Evolutionary conservation across 148 eudicot species (phyloP).

Genomic region (Spergularia bocconei): DNA sequence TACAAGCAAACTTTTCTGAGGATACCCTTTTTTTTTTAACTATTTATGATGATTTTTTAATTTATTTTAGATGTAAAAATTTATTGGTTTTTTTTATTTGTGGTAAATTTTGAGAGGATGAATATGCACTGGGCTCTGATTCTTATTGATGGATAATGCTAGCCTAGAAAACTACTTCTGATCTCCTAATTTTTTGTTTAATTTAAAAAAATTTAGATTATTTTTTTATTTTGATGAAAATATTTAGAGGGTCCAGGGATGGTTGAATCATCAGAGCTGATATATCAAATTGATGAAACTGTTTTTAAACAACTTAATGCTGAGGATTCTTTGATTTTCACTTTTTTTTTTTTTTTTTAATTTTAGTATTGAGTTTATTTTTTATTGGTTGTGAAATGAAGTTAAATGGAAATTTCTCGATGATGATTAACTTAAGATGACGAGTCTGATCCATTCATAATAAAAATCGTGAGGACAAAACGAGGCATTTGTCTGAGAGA

Average conservation of each 20-base stretch:
- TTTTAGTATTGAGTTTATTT: not conserved
- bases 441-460: constrained; percentile 36
- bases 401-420: constrained; percentile 5
- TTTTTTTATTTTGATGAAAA: too few relatives aligned
- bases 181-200: not conserved
- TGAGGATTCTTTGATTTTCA: not conserved
- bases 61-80: not conserved
- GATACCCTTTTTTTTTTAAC: not conserved
- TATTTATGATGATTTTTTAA: not conserved
- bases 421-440: constrained; percentile 33
- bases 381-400: not conserved
- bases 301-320: not conserved
- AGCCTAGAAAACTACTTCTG: constrained; percentile 40
- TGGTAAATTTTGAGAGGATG: constrained; percentile 17
- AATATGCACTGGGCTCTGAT: constrained; percentile 50
- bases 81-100: not conserved
- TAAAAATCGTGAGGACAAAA: constrained; percentile 28
- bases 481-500: constrained; percentile 45
- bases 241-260: constrained; percentile 6
- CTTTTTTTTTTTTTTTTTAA: not conserved
- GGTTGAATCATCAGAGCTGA: constrained; percentile 32
- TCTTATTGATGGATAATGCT: constrained; percentile 35
- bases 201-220: too few relatives aligned
- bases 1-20: constrained; percentile 37
- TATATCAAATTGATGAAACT: too few relatives aligned